Base-by-base conservation (phyloP, 1,139 yeast genomes). In the Scheffersomyces cryptocercus region DNA sequence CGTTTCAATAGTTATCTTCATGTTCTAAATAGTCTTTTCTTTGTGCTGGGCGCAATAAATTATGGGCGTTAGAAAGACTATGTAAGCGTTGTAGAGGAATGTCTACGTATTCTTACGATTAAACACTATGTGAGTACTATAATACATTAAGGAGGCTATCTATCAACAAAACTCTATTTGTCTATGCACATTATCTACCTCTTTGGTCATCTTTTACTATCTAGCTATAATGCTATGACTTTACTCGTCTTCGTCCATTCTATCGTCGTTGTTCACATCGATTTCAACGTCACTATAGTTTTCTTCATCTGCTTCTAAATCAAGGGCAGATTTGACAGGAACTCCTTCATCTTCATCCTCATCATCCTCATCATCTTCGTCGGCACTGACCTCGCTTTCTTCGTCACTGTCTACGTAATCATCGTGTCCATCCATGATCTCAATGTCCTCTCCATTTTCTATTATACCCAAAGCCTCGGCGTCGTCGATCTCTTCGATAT, bases 401-500 rank as follows among this genome's bases (percentile, higher is more conserved):
- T 47, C 55, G 14, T 52, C 52, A 36, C 43, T 47, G 2, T 56
- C 61, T 12, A 48, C 56, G 38, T 44, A 43, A 49, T 56, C 64
- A 28, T 59, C 68, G 2, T 52, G 42, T 9, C 46, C 58, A 7
- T 55, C 54, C 44, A 46, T 37, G n/a, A 50, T 55, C 11, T 53
- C 61, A 9, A 51, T 62, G 13, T 53, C 54, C 16, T 48, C 54
- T 10, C 55, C 65, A 3, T 52, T 61, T 24, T 44, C 46, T 46
- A 58, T 61, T 15, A 60, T 62, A 1, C 61, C 67, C 45, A 59
- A 49, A 10, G 54, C 54, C 30, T 60, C 55, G 4, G 70, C 74
- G 54, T 70, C 75, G 48, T 70, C 76, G 20, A 69, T 48, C 47
- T 69, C 75, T 43, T 74, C 81, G 29, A 67, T 61, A 41, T 70